Conservation (phyloP, 2,329 filamentous ascomycete genomes). For the Ophiostoma montium region DNA sequence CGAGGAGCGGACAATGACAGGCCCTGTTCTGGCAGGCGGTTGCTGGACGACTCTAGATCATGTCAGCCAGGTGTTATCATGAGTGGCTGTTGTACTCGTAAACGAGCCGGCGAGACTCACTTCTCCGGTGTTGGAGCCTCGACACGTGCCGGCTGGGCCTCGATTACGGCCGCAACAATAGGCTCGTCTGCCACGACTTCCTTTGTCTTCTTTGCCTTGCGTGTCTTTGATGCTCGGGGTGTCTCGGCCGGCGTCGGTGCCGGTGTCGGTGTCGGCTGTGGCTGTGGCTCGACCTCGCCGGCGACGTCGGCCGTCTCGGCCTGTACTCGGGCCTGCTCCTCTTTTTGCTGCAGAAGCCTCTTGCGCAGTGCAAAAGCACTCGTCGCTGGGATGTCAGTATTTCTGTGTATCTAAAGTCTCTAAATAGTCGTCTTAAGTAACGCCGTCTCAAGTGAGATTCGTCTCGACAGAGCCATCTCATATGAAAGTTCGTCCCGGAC, state of each 20-base stretch:
- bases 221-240: neutral
- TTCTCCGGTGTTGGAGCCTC: neutral
- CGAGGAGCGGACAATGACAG: slow-evolving; percentile 26
- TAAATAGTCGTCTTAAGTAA: no score
- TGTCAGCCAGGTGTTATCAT: no score
- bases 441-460: no score
- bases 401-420: no score
- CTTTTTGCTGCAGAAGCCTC: slow-evolving; percentile 20
- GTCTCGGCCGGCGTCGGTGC: neutral
- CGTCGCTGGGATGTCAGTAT: slow-evolving; percentile 18
- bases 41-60: neutral
- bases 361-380: slow-evolving; percentile 32
- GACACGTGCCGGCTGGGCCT: neutral
- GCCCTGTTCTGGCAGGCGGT: slow-evolving; percentile 4
- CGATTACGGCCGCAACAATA: neutral
- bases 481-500: no score
- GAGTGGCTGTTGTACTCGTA: no score
- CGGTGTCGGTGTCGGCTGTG: neutral
- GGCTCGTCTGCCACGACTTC: neutral
- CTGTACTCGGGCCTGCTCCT: neutral
- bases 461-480: neutral
- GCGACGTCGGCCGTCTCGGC: neutral
- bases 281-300: neutral
- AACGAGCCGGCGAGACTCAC: neutral
- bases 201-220: neutral